Evolutionary conservation across 305 asterid genomes (phyloP).

Genomic region (Solanum hybrid): DNA sequence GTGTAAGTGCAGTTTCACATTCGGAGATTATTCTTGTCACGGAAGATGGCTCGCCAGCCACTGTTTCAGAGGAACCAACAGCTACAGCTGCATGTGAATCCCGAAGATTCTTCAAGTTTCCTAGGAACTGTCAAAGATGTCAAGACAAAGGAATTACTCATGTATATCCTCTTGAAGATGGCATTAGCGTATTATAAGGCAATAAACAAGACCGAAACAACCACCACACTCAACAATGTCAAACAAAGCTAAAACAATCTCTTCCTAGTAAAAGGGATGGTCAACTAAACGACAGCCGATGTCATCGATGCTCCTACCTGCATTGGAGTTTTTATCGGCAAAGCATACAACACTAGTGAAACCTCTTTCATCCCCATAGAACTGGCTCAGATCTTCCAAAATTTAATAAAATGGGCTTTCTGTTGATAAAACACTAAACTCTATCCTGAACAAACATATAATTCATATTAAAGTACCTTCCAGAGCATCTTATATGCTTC

Average conservation of each 20-base stretch:
- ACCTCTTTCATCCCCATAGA: background rate
- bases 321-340: background rate
- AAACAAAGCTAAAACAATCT: background rate
- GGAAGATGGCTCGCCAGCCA: constrained; percentile 85
- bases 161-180: background rate
- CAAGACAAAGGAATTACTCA: background rate
- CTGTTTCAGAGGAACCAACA: constrained; percentile 74
- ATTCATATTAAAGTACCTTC: constrained; percentile 47
- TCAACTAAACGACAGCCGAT: background rate
- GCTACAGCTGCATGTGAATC: constrained; percentile 97
- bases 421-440: background rate
- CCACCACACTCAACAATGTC: background rate
- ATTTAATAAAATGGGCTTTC: background rate
- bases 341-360: background rate
- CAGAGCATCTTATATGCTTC: constrained; percentile 97
- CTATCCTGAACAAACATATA: background rate
- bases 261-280: background rate
- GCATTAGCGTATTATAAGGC: background rate
- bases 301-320: background rate
- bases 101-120: constrained; percentile 91
- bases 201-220: background rate
- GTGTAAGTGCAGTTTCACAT: constrained; percentile 81
- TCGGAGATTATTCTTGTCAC: constrained; percentile 90
- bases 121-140: constrained; percentile 53
- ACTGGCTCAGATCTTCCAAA: background rate